phyloP scores from a whole-genome alignment of 441 rosid genomes.

The Populus hybrid region DNA sequence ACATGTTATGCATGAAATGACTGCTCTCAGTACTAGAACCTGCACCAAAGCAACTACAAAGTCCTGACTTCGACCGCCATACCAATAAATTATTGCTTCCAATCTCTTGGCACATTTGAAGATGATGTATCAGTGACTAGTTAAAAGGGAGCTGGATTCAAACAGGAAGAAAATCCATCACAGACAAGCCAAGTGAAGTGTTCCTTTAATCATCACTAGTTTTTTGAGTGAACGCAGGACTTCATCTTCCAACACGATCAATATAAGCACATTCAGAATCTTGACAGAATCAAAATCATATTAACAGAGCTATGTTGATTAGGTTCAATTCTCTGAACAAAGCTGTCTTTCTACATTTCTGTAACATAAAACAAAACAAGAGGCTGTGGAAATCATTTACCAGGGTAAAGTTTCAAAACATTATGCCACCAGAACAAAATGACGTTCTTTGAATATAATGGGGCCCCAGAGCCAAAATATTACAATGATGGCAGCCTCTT shows the following conservation, averaged over 20 bases:
- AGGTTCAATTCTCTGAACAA: constrained; percentile 15
- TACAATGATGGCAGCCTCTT: constrained; percentile 16
- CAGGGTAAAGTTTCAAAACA: constrained; percentile 18
- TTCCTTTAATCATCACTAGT: too few relatives aligned
- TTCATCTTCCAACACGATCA: not conserved
- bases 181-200: too few relatives aligned
- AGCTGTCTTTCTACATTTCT: constrained; percentile 18
- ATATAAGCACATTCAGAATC: not conserved
- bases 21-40: not conserved
- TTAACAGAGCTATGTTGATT: constrained; percentile 15
- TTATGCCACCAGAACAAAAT: constrained; percentile 9
- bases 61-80: not conserved
- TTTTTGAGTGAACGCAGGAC: not conserved
- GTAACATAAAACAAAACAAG: constrained; percentile 20
- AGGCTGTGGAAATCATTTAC: constrained; percentile 18
- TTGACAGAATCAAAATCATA: constrained; percentile 16
- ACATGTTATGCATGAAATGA: not conserved
- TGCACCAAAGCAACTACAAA: not conserved
- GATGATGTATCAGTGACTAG: not conserved
- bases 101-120: not conserved
- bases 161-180: too few relatives aligned
- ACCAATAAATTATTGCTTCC: not conserved
- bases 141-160: not conserved
- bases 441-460: constrained; percentile 12
- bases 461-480: constrained; percentile 12